Evolutionary conservation across 2,329 filamentous ascomycete genomes (phyloP).

Genomic region (Aspergillus tamarii): DNA sequence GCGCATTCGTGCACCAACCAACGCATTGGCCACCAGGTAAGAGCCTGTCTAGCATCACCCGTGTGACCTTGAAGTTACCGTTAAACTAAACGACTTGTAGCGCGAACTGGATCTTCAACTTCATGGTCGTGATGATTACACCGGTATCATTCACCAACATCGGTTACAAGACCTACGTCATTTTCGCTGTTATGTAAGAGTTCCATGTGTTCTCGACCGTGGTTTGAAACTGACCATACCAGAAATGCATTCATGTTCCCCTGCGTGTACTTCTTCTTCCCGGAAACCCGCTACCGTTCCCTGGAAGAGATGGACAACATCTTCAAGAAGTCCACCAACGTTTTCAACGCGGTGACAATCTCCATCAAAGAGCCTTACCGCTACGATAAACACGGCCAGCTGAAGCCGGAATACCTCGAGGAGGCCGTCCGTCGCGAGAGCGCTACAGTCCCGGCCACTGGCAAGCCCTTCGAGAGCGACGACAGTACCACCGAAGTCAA

Average conservation of each 20-base stretch:
- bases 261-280: constrained; percentile 64
- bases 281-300: constrained; percentile 62
- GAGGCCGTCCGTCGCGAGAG: constrained; percentile 35
- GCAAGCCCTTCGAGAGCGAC: constrained; percentile 28
- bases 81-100: constrained; percentile 54
- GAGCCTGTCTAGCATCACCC: constrained; percentile 57
- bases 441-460: constrained; percentile 10
- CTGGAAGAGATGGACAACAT: constrained; percentile 73
- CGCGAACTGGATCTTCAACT: constrained; percentile 64
- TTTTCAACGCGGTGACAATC: constrained; percentile 53
- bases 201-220: constrained; percentile 6
- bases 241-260: constrained; percentile 61
- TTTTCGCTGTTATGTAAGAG: constrained; percentile 57
- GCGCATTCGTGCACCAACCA: constrained; percentile 63
- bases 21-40: constrained; percentile 65
- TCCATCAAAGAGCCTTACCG: constrained; percentile 57
- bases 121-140: constrained; percentile 68
- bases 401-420: constrained; percentile 53
- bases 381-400: constrained; percentile 61
- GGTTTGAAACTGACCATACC: constrained; percentile 58
- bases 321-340: constrained; percentile 57
- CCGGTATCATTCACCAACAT: constrained; percentile 62
- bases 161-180: constrained; percentile 59
- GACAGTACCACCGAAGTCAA: constrained; percentile 25
- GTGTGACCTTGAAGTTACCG: constrained; percentile 62